Base-by-base conservation (phyloP, 2,329 filamentous ascomycete genomes). In the Xylariaceae sp. region DNA sequence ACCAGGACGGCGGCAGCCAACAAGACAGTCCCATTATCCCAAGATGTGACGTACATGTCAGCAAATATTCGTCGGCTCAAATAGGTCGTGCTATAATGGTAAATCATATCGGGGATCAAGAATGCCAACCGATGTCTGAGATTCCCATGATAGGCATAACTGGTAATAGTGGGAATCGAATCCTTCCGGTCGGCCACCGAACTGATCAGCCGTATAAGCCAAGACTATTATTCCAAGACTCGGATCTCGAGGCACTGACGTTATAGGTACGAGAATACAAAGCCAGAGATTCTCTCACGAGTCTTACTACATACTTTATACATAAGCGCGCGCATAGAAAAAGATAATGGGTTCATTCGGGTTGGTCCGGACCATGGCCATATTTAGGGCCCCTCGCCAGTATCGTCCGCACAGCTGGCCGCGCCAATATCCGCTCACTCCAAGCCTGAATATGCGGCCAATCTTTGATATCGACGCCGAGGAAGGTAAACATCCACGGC, bases 401-500 rank as follows among this genome's bases (percentile, higher is more conserved):
- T 16, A 59, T 42, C 18, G 5, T n/a, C 49, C 49, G 46, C 12
- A 69, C 58, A 10, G 65, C 66, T 4, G 60, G 57, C 13, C 66
- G 51, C 5, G 45, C 47, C 16, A 63, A 6, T 64, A 70, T 68
- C 8, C 59, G 46, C 41, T 66, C 39, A 18, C 48, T 51, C 68
- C 68, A 71, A 0, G n/a, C 34, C 49, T 66, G 37, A 39, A 70
- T 68, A 36, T 66, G 48, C 2, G 69, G 67, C 51, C 58, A 71
- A 12, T 68, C 50, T 21, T 62, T 57, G 40, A 70, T 62, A 49
- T 71, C 58, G 1, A 70, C 68, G 1, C 59, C 60, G 2, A 71
- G 39, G 44, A 71, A 70, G 8, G 39, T 61, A 51, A 70, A 71
- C 67, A 71, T 71, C 62, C 64, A 71, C 2, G 66, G 68, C 68